Evolutionary conservation across 495 filamentous ascomycete species (phyloP), one percentile per base, ranked within the genome.

Genomic region (Ascobolus immersus): DNA sequence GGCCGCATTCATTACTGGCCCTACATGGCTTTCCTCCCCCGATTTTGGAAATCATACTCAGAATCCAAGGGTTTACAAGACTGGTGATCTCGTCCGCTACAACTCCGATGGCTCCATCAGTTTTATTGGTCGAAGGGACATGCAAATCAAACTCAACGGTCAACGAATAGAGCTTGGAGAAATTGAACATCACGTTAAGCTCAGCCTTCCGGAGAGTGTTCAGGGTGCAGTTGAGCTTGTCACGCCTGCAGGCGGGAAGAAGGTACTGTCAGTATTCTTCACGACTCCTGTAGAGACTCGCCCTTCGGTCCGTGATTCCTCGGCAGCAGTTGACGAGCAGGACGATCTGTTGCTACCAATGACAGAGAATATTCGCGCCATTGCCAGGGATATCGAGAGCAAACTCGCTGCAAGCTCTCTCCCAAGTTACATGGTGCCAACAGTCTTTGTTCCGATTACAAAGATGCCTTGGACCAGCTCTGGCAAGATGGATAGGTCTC

Each of bases 151-250:
- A 45, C 51, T 76, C 6, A 62, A 65, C 13, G 71, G 71, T 2
- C 67, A 72, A 39, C 56, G 71, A 4, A 62, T 76, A 36, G 71
- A 76, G 35, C 48, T 74, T 7, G 64, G 59, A 13, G 71, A 76
- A 37, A 63, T 76, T 32, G 71, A 76, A 47, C 59, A 67, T 35
- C 62, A 69, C 30, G n/a, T n/a, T n/a, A n/a, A n/a, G n/a, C n/a
- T n/a, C n/a, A n/a, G n/a, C n/a, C n/a, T n/a, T n/a, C n/a, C n/a
- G n/a, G n/a, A n/a, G n/a, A n/a, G n/a, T n/a, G n/a, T n/a, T n/a
- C n/a, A n/a, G n/a, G n/a, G n/a, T 18, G 26, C 26, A 26, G 38
- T 39, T 30, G 38, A 36, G 25, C 38, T 39, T 21, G 20, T 39
- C 17, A 12, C 27, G n/a, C 38, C 12, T 21, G 32, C 35, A 20